Percentiles rank a stretch among this genome's conserved stretches.
These are phyloP conservation scores for Coniella vitis DNA, from an alignment of 2,329 filamentous ascomycete genomes.

Conservation along the genomic window DNA sequence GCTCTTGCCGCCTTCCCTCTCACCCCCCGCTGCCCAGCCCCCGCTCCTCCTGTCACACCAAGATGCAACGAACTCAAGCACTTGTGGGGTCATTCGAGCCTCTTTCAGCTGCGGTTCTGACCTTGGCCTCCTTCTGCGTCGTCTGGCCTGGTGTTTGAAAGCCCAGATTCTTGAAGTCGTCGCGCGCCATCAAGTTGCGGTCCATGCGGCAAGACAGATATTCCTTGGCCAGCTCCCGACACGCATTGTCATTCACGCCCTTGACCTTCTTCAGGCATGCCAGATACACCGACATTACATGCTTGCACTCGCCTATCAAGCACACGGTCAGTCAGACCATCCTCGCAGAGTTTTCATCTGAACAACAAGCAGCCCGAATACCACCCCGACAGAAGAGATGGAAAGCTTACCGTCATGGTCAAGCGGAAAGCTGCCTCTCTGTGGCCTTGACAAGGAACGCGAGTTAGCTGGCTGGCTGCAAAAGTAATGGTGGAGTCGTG, in stretches of 20 bases:
- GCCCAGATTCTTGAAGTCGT: constrained; percentile 91
- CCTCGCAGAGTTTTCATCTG: too few species aligned
- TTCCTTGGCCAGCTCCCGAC: constrained; percentile 75
- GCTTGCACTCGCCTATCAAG: constrained; percentile 79
- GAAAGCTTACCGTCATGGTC: constrained; percentile 66
- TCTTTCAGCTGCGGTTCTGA: background rate
- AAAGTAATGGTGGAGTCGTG: background rate
- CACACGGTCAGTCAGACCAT: too few species aligned
- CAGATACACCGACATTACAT: constrained; percentile 79
- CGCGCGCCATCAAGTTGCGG: constrained; percentile 93
- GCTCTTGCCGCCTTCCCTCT: background rate
- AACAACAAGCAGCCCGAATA: too few species aligned
- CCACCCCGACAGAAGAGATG: background rate
- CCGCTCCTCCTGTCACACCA: background rate
- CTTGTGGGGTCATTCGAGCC: background rate
- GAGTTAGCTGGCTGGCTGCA: background rate
- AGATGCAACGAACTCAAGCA: background rate
- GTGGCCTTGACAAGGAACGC: constrained; percentile 50
- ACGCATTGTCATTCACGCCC: constrained; percentile 81
- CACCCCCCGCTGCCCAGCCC: too few species aligned
- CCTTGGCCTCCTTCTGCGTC: background rate
- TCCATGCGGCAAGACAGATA: constrained; percentile 95
- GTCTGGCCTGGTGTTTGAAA: constrained; percentile 45
- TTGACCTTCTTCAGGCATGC: constrained; percentile 77
- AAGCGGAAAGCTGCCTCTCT: constrained; percentile 91